Conservation (phyloP, 441 rosid genomes). For the Adansonia rubrostipa region DNA sequence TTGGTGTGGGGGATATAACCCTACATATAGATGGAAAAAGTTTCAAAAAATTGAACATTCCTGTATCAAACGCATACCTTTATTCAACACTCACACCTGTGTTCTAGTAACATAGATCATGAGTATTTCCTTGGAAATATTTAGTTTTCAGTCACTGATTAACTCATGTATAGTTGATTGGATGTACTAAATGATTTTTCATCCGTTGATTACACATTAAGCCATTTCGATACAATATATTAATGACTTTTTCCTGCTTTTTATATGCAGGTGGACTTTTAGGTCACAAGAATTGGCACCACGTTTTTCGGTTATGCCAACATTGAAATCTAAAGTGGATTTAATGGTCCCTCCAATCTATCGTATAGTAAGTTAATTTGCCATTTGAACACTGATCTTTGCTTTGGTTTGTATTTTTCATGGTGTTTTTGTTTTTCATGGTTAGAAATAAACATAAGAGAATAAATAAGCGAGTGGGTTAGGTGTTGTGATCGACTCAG, state of each 20-base stretch:
- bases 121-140: neutral
- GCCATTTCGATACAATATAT: neutral
- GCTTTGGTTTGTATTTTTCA: neutral
- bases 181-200: neutral
- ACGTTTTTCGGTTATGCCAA: conserved; percentile 75
- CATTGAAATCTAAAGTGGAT: conserved; percentile 58
- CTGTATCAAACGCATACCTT: too few relatives aligned
- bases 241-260: conserved; percentile 22
- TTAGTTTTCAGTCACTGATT: neutral
- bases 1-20: too few relatives aligned
- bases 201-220: neutral
- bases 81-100: too few relatives aligned
- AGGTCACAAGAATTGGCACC: conserved; percentile 85
- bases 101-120: too few relatives aligned
- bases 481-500: too few relatives aligned
- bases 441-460: too few relatives aligned
- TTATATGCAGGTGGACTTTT: conserved; percentile 75
- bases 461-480: too few relatives aligned
- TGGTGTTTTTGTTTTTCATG: too few relatives aligned
- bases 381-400: neutral
- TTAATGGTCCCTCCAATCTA: conserved; percentile 66
- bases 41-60: too few relatives aligned
- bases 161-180: neutral
- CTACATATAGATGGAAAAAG: too few relatives aligned
- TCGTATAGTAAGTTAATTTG: conserved; percentile 62